Evolutionary conservation across 306 rosid species (phyloP), one percentile per base, ranked within the genome.

Genomic region (Gillenia trifoliata): DNA sequence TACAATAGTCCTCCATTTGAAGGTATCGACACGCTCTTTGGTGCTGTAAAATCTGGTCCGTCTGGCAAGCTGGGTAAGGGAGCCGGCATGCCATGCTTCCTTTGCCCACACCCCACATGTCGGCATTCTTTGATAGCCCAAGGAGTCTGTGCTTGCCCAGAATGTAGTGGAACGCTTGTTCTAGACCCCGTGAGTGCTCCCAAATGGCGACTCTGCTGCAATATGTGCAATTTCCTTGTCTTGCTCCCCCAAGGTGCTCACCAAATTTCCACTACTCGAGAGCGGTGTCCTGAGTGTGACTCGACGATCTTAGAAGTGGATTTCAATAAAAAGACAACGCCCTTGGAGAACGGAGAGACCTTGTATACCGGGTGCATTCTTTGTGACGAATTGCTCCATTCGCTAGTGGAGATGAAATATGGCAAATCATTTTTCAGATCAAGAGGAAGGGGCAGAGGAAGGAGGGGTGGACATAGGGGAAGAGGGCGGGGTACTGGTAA

Each of bases 1-100:
- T 93, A 93, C 87, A 91, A 86, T 76, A 91, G 88, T 82, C 97
- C 98, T 68, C 98, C 98, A 72, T 93, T 93, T 75, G 98, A 93
- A 86, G 98, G 98, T 28, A 88, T 93, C 3, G 90, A 87, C 57
- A 16, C 88, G 31, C 88, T 88, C 79, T 81, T 81, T 67, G 87
- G 88, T 62, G 76, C 86, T 4, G 82, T 79, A 33, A 89, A 88
- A 88, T 76, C 87, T 30, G 57, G 84, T 68, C 33, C 81, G 79
- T 77, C 94, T 25, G 86, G 88, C 68, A 86, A 88, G 87, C 65
- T 78, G 68, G 97, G 96, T 75, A 91, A 93, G 85, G 98, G 96
- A 83, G 91, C 89, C 43, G 97, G 97, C 69, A 93, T 93, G 98
- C 90, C 98, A 69, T 93, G 98, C 90, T 84, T 41, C 82, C 89